Conservation (phyloP, 1,139 yeast genomes). For the Candida anutae region DNA sequence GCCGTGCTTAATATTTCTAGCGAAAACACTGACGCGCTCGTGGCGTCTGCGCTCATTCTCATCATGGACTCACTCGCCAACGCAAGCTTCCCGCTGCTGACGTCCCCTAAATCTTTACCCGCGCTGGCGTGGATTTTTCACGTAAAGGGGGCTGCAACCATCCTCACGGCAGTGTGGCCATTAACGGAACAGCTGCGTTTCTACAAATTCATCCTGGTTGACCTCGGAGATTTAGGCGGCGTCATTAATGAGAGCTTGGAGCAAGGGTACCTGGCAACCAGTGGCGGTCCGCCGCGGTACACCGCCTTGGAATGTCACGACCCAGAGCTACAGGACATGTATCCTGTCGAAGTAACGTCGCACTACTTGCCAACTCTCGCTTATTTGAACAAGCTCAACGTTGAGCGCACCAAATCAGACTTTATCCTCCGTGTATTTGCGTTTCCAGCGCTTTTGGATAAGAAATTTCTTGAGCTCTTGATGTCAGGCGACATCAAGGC, state of each 20-base stretch:
- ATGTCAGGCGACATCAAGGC: slow-evolving; percentile 83
- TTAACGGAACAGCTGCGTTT: slow-evolving; percentile 70
- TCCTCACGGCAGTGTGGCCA: slow-evolving; percentile 91
- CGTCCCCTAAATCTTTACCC: slow-evolving; percentile 60
- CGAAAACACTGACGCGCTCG: slow-evolving; percentile 85
- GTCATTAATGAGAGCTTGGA: slow-evolving; percentile 43
- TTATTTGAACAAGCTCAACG: slow-evolving; percentile 73
- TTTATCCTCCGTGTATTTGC: slow-evolving; percentile 84
- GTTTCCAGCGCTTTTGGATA: slow-evolving; percentile 86
- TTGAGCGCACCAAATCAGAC: slow-evolving; percentile 77
- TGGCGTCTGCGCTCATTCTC: slow-evolving; percentile 80
- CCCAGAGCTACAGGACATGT: slow-evolving; percentile 73
- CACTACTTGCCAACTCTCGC: slow-evolving; percentile 85
- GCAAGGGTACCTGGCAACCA: slow-evolving; percentile 14
- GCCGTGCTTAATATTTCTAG: slow-evolving; percentile 79
- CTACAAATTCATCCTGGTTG: slow-evolving; percentile 71
- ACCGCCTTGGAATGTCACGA: slow-evolving; percentile 79
- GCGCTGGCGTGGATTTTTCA: slow-evolving; percentile 97
- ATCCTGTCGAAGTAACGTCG: slow-evolving; percentile 75
- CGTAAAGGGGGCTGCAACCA: slow-evolving; percentile 94
- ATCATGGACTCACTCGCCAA: slow-evolving; percentile 93
- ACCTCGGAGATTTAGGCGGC: slow-evolving; percentile 77
- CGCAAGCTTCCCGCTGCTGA: slow-evolving; percentile 68
- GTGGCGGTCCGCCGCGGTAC: slow-evolving; percentile 10
- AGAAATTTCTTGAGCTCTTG: slow-evolving; percentile 62